phyloP scores from a whole-genome alignment of 768 basidiomycete species.

The Calvatia gigantea region DNA sequence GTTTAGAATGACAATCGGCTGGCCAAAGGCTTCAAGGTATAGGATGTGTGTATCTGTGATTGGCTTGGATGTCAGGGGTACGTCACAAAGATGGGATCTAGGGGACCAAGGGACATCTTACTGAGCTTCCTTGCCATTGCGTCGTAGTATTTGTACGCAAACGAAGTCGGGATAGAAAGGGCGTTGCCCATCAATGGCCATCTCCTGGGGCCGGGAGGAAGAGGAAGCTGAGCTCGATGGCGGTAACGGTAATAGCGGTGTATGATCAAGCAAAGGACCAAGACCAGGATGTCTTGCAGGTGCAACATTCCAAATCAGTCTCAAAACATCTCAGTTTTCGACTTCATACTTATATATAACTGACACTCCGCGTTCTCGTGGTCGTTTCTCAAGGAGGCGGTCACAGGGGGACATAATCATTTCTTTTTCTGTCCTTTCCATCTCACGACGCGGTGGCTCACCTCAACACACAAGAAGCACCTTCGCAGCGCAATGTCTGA shows the following conservation, averaged over 20 bases:
- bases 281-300: not conserved
- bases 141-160: not conserved
- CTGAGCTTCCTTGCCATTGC: not conserved
- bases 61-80: not conserved
- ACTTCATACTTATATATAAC: not conserved
- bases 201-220: not conserved
- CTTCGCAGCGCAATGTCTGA: no score
- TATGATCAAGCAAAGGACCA: not conserved
- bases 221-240: not conserved
- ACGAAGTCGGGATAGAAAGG: not conserved
- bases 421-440: no score
- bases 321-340: not conserved
- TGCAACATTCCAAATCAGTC: not conserved
- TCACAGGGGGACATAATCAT: no score
- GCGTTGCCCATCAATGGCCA: not conserved
- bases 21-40: not conserved
- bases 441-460: no score
- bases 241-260: not conserved
- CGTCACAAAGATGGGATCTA: not conserved
- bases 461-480: no score
- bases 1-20: not conserved
- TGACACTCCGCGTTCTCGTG: no score
- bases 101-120: not conserved
- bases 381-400: no score
- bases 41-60: not conserved